A percentile compares a stretch with the other conserved stretches of the same genome.
Evolutionary conservation across 1,284 basidiomycete genomes (phyloP).

Genomic region (Trichosporon asahii): DNA sequence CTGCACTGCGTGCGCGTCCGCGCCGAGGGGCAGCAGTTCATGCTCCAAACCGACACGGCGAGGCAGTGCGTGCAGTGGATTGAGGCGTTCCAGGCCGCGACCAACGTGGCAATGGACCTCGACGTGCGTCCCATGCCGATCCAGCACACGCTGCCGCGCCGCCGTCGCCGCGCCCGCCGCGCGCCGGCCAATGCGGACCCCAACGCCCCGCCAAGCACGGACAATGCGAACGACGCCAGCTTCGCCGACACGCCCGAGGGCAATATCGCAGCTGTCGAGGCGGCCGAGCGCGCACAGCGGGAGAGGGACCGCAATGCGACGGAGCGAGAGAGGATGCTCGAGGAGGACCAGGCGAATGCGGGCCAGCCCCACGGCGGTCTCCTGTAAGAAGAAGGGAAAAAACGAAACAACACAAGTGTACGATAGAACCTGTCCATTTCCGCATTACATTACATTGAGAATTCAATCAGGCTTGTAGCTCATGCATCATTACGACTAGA

Average conservation of each 20-base stretch:
- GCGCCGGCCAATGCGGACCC: conserved; percentile 2
- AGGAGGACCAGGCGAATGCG: conserved; percentile 45
- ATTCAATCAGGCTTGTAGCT: background rate
- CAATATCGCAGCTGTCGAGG: conserved; percentile 42
- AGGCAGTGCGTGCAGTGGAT: conserved; percentile 90
- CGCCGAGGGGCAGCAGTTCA: conserved; percentile 92
- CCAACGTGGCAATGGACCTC: conserved; percentile 88
- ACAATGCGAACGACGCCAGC: conserved; percentile 18
- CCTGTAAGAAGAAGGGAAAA: background rate
- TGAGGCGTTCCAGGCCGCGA: conserved; percentile 88
- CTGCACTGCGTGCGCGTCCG: conserved; percentile 92
- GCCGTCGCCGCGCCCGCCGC: conserved; percentile 49
- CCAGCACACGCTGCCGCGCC: conserved; percentile 57
- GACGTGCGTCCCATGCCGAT: conserved; percentile 86
- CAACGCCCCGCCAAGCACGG: conserved; percentile 17
- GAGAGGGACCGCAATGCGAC: conserved; percentile 29
- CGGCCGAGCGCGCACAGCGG: conserved; percentile 32
- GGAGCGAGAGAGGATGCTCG: conserved; percentile 51
- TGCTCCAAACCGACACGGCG: conserved; percentile 84
- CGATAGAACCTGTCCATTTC: background rate
- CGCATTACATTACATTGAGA: background rate
- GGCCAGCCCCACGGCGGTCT: conserved; percentile 8
- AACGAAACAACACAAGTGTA: background rate
- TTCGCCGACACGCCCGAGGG: conserved; percentile 39
- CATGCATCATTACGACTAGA: background rate